Evolutionary conservation across 495 filamentous ascomycete genomes (phyloP), one percentile per base, ranked within the genome.

Genomic region (Choiromyces venosus): DNA sequence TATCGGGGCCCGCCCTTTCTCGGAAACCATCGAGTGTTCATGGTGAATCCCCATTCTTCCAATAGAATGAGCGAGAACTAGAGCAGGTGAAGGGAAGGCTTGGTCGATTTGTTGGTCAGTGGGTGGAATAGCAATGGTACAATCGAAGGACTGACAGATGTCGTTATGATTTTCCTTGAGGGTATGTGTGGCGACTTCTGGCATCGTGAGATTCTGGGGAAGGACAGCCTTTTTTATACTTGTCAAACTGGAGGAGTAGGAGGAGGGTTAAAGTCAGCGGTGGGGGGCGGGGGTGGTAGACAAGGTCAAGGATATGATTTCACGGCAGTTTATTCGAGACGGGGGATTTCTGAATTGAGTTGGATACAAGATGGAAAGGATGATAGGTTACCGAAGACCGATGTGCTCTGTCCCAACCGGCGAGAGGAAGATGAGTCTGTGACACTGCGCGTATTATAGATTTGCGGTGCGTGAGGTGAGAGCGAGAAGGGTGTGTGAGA

Each of bases 1-100:
- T 66, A 81, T 79, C 19, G 79, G 79, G 14, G 79, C 79, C 21
- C 68, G 37, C 29, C 74, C 72, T 39, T 71, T 75, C 39, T 68
- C 72, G n/a, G 72, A 79, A 38, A 79, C 37, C 40, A 73, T 56
- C 65, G 66, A 71, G 44, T 38, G 66, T 40, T 71, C 70, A 33
- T 72, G 21, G 66, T 71, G 71, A 35, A 39, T n/a, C 35, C 38
- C 78, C 37, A 75, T 40, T 33, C 61, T 44, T 67, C 65, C 68
- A 37, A 39, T 29, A 12, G 65, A 67, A 68, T 69, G 35, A 12
- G 65, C 25, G 7, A 12, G 52, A 61, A 33, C 25, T 12, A 18
- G 25, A 33, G 25, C 12, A 16, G 25, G 76, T 39, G 72, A 68
- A 37, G 68, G 69, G 66, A 70, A 71, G 46, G 42, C 52, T 69